Conservation (phyloP, 2,329 filamentous ascomycete species). For the Cercospora sesami region DNA sequence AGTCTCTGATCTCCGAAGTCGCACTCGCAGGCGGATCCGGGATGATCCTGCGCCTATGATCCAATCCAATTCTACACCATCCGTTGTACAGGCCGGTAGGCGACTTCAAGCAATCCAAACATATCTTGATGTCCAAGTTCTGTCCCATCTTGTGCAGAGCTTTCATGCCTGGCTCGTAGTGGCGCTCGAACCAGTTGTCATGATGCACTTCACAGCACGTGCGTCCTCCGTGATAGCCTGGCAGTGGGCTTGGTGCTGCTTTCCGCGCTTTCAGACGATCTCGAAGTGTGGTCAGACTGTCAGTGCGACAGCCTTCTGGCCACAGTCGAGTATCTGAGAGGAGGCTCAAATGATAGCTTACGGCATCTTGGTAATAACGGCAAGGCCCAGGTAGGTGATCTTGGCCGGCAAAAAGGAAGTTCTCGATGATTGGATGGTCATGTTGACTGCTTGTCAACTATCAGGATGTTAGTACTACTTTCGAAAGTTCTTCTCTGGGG, state of each 20-base stretch:
- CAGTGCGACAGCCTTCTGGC: not conserved
- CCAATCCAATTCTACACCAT: too few relatives aligned
- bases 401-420: too few relatives aligned
- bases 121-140: not conserved
- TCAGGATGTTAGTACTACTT: not conserved
- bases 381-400: not conserved
- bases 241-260: not conserved
- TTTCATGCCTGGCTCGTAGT: not conserved
- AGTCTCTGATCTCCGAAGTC: not conserved
- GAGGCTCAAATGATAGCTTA: not conserved
- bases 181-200: not conserved
- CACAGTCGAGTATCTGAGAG: not conserved
- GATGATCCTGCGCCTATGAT: not conserved
- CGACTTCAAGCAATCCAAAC: not conserved
- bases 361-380: not conserved
- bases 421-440: not conserved
- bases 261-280: not conserved
- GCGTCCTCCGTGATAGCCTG: not conserved
- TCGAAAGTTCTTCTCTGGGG: too few relatives aligned
- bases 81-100: not conserved
- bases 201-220: not conserved
- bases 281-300: not conserved
- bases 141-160: too few relatives aligned
- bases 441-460: not conserved
- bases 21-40: too few relatives aligned